phyloP scores from a whole-genome alignment of 768 basidiomycete species.

The Naematelia encephala region DNA sequence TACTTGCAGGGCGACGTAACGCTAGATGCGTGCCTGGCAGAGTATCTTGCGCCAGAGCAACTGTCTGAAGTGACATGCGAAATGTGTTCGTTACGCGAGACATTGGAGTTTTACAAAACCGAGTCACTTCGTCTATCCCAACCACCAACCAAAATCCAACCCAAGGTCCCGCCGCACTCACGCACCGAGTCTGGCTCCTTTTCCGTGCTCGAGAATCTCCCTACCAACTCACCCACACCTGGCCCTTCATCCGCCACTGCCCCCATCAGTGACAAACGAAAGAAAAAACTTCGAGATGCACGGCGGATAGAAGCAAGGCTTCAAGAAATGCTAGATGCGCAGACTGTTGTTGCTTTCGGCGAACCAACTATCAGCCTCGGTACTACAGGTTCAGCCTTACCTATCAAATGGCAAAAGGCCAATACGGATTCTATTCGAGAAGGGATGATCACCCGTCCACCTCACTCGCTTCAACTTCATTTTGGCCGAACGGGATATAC shows the following conservation, averaged over 20 bases:
- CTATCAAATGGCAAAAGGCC: constrained; percentile 40
- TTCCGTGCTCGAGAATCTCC: constrained; percentile 15
- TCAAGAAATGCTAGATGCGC: constrained; percentile 64
- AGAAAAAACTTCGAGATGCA: constrained; percentile 70
- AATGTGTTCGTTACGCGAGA: constrained; percentile 79
- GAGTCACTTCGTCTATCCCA: constrained; percentile 63
- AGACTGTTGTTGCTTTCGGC: constrained; percentile 58
- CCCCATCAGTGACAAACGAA: constrained; percentile 57
- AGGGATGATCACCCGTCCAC: constrained; percentile 60
- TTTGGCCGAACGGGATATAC: constrained; percentile 87
- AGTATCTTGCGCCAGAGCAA: constrained; percentile 83
- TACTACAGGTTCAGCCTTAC: constrained; percentile 12
- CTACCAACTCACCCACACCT: background rate
- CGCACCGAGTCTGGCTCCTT: constrained; percentile 25
- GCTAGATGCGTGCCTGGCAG: constrained; percentile 76
- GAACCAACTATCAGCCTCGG: constrained; percentile 19
- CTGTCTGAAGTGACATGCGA: constrained; percentile 91
- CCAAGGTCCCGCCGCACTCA: background rate
- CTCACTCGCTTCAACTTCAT: constrained; percentile 79
- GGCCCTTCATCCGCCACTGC: constrained; percentile 54
- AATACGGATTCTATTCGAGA: constrained; percentile 36
- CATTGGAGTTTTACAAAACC: constrained; percentile 60
- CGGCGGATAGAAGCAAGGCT: constrained; percentile 64
- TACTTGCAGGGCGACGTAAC: constrained; percentile 49
- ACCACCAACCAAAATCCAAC: constrained; percentile 31